These are phyloP conservation scores for Agroathelia rolfsii DNA, from an alignment of 1,284 basidiomycete genomes.

Conservation along the genomic window DNA sequence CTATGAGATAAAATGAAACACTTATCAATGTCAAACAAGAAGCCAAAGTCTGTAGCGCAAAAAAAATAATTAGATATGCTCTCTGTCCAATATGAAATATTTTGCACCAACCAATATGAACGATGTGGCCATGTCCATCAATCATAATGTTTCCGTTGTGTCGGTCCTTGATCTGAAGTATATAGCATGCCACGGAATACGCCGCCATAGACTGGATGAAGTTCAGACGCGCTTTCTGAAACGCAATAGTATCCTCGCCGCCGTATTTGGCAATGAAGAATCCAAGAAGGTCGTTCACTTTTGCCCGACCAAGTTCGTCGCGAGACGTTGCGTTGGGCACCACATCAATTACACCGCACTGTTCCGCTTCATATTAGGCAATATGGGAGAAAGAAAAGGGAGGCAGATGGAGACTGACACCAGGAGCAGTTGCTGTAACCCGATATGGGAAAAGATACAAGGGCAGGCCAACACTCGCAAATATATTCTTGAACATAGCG, in stretches of 20 bases:
- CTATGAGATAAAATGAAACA: slow-evolving; percentile 20
- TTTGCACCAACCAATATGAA: slow-evolving; percentile 72
- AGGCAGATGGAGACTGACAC: slow-evolving; percentile 44
- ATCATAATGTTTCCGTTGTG: slow-evolving; percentile 99
- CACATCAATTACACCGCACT: slow-evolving; percentile 98
- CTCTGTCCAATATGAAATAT: slow-evolving; percentile 1
- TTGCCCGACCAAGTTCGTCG: slow-evolving; percentile 98
- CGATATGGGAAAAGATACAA: slow-evolving; percentile 95
- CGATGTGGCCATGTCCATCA: slow-evolving; percentile 90
- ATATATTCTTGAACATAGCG: slow-evolving; percentile 99
- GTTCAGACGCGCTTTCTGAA: slow-evolving; percentile 90
- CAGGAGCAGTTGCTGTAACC: slow-evolving; percentile 94
- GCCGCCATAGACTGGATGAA: slow-evolving; percentile 99
- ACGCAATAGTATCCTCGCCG: slow-evolving; percentile 77
- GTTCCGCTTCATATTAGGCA: slow-evolving; percentile 8
- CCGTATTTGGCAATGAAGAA: slow-evolving; percentile 98
- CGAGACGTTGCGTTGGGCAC: slow-evolving; percentile 97
- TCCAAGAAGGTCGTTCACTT: slow-evolving; percentile 90
- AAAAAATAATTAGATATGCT: slow-evolving; percentile 7
- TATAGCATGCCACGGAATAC: slow-evolving; percentile 98
- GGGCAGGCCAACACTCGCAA: slow-evolving; percentile 79
- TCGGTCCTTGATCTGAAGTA: slow-evolving; percentile 94
- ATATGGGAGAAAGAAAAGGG: slow-evolving; percentile 2
- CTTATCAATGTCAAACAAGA: slow-evolving; percentile 97
- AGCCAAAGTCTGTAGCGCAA: slow-evolving; percentile 87